A percentile compares a stretch with the other conserved stretches of the same genome.
Evolutionary conservation across 176 grass and related monocot genomes (phyloP).

Genomic region (Dactylis glomerata): DNA sequence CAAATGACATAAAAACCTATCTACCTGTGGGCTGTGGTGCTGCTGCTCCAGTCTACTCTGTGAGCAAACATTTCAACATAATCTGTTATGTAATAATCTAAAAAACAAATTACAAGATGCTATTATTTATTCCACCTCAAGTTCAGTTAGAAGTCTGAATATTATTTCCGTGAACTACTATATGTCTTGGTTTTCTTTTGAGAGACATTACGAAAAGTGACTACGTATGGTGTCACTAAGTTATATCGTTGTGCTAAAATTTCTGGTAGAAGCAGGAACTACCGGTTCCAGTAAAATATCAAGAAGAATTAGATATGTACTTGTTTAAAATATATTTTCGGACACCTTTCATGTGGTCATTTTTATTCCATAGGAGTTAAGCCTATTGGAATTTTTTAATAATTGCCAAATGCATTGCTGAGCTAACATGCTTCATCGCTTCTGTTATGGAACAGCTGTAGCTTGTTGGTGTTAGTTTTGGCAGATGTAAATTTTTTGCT

Average conservation of each 20-base stretch:
- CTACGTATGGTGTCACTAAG: background rate
- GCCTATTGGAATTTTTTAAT: background rate
- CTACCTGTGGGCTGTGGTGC: background rate
- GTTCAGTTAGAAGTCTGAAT: slow-evolving; percentile 1
- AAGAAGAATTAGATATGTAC: background rate
- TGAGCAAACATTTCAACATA: background rate
- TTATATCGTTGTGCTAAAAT: background rate
- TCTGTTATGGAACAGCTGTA: background rate
- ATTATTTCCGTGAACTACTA: background rate
- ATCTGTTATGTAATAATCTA: background rate
- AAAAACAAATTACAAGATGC: background rate
- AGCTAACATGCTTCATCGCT: slow-evolving; percentile 9
- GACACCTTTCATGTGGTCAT: background rate
- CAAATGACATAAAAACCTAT: background rate
- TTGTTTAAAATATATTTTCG: slow-evolving; percentile 18
- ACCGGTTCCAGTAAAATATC: background rate
- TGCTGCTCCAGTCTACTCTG: background rate
- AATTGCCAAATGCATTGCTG: slow-evolving; percentile 7
- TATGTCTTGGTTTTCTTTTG: background rate
- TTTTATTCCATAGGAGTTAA: slow-evolving; percentile 1
- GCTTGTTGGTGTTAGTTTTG: slow-evolving; percentile 4
- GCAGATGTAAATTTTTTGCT: slow-evolving; percentile 11
- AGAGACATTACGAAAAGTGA: background rate
- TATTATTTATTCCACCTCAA: background rate
- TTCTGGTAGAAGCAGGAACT: background rate